Evolutionary conservation across 148 eudicot genomes (phyloP), one percentile per base, ranked within the genome.

Genomic region (Nepenthes mirabilis): DNA sequence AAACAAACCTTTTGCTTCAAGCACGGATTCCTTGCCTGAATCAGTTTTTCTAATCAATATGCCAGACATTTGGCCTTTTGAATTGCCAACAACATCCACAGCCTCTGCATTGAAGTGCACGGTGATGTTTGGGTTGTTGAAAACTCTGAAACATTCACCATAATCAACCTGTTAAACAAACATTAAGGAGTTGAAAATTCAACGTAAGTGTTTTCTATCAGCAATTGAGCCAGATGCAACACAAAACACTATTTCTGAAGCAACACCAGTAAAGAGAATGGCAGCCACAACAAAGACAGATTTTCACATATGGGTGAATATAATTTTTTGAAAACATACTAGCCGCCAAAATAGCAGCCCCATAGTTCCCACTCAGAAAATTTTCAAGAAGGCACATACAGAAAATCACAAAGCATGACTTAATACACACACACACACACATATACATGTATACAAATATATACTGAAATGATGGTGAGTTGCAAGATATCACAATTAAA

Each of bases 121-220:
- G 12, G 98, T 93, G 85, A 93, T 68, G 74, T 88, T 93, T 72
- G 96, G 96, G 69, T 86, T 93, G 88, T 93, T 77, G 85, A 76
- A 74, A 75, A 93, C 96, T 93, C 98, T 93, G 98, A 83, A 93
- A 93, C 91, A 88, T 88, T 82, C 98, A 95, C 98, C 95, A 93
- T 82, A 93, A 93, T 73, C 91, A 93, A 82, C 96, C 98, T 93
- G 98, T 93, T 93, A 93, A 88, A 86, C 91, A 88, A 88, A 93
- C 88, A 79, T 80, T 81, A 82, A 88, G 80, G 90, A 83, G 91
- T 86, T 85, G 90, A 86, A 77, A 83, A 86, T 73, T 80, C 80
- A 74, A 82, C 72, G 75, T 60, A 70, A 58, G 69, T 58, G 72
- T 40, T 40, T 66, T 69, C 45, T 23, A 52, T n/a, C 55, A 52